phyloP scores from a whole-genome alignment of 768 basidiomycete genomes.

The Phaeotremella fagi region DNA sequence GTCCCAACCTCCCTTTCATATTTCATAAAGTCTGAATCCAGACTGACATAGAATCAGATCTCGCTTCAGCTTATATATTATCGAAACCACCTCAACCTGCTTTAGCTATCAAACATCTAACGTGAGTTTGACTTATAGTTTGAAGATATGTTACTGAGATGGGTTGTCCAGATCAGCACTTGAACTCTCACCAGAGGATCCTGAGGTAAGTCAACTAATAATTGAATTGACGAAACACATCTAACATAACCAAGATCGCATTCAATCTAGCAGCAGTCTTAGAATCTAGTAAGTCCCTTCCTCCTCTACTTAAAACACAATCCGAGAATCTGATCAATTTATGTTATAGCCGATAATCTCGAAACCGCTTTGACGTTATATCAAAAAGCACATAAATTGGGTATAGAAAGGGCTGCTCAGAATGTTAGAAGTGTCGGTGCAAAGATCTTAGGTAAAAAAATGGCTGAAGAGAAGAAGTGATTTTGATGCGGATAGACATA shows the following conservation, averaged over 20 bases:
- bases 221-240: not conserved
- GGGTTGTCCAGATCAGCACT: constrained; percentile 16
- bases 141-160: not conserved
- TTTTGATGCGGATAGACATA: no score
- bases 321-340: not conserved
- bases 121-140: constrained; percentile 21
- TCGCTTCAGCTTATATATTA: constrained; percentile 49
- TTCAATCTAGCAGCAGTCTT: constrained; percentile 48
- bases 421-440: constrained; percentile 48
- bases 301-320: not conserved
- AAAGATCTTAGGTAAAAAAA: constrained; percentile 23
- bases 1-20: constrained; percentile 1
- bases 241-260: constrained; percentile 31
- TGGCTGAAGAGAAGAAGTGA: not conserved
- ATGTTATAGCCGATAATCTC: constrained; percentile 43
- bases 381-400: constrained; percentile 43
- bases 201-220: constrained; percentile 33
- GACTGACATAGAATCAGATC: constrained; percentile 21
- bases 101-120: constrained; percentile 48
- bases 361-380: constrained; percentile 48
- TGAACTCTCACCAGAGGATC: constrained; percentile 43
- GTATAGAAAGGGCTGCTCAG: constrained; percentile 46
- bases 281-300: constrained; percentile 39
- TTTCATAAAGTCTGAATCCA: not conserved
- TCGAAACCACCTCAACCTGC: constrained; percentile 47